Evolutionary conservation across 805 yeast genomes (phyloP).

Genomic region (Cyberlindnera sargentensis): DNA sequence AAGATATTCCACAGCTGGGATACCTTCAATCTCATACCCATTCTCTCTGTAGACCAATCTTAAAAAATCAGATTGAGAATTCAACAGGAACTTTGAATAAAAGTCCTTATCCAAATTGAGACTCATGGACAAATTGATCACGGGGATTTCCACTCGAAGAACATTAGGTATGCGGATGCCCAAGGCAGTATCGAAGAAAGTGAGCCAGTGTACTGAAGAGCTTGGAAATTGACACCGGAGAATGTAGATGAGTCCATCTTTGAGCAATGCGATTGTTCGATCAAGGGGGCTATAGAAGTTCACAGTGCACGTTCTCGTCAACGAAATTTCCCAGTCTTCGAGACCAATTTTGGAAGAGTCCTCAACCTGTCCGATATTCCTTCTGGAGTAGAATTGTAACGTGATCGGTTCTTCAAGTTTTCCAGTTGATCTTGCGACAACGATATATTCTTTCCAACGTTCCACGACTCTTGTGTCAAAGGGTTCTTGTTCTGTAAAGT

Average conservation of each 20-base stretch:
- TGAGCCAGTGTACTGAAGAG: slow-evolving; percentile 58
- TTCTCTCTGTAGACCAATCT: slow-evolving; percentile 2
- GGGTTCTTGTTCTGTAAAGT: slow-evolving; percentile 42
- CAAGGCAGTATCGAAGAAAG: slow-evolving; percentile 43
- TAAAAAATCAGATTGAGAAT: neutral
- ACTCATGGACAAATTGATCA: slow-evolving; percentile 19
- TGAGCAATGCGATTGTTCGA: slow-evolving; percentile 53
- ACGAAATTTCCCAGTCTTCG: slow-evolving; percentile 24
- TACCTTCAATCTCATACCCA: slow-evolving; percentile 23
- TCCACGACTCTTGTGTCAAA: slow-evolving; percentile 52
- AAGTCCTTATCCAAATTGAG: slow-evolving; percentile 17
- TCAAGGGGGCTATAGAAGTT: slow-evolving; percentile 61
- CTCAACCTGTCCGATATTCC: slow-evolving; percentile 26
- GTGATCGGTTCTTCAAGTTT: slow-evolving; percentile 42
- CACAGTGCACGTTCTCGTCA: slow-evolving; percentile 30
- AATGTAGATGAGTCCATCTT: slow-evolving; percentile 37
- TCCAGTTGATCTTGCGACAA: slow-evolving; percentile 63
- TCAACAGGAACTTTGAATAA: slow-evolving; percentile 3
- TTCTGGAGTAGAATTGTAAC: slow-evolving; percentile 53
- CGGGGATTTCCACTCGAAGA: slow-evolving; percentile 42
- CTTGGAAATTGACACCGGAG: slow-evolving; percentile 46
- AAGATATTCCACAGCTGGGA: slow-evolving; percentile 31
- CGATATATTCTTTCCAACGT: slow-evolving; percentile 74
- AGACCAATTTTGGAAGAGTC: slow-evolving; percentile 5
- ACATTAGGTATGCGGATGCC: slow-evolving; percentile 37